These are phyloP conservation scores for Acanthamoeba triangularis DNA, from an alignment of 208 protist species.

Conservation along the genomic window DNA sequence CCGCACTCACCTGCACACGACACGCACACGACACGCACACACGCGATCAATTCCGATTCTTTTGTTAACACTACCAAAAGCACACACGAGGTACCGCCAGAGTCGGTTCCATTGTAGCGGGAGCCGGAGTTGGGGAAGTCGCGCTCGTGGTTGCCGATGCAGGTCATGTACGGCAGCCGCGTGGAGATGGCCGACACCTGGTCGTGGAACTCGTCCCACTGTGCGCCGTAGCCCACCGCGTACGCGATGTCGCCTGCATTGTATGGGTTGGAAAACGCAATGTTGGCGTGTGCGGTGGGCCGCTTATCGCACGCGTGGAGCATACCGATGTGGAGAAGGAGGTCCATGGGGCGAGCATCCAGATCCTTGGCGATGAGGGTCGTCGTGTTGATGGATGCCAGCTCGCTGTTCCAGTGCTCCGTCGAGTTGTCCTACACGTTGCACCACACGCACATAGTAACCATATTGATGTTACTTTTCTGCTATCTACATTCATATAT, in stretches of 20 bases:
- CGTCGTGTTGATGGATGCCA: background rate
- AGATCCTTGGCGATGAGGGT: background rate
- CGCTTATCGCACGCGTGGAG: background rate
- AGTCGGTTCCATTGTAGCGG: conserved; percentile 29
- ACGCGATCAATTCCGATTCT: too few species aligned
- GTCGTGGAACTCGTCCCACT: conserved; percentile 21
- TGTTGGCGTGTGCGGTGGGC: too few species aligned
- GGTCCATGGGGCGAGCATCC: background rate
- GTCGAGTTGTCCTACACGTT: background rate
- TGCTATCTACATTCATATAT: too few species aligned
- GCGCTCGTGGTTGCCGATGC: conserved; percentile 87
- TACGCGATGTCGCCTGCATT: conserved; percentile 62
- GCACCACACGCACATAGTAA: too few species aligned
- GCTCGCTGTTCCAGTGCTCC: conserved; percentile 5
- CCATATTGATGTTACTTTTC: too few species aligned
- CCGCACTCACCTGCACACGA: conserved; percentile 71
- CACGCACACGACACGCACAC: too few species aligned
- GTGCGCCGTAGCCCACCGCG: conserved; percentile 80
- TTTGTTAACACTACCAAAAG: background rate
- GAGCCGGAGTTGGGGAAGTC: conserved; percentile 74
- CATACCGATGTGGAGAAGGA: conserved; percentile 85
- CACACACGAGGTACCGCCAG: background rate
- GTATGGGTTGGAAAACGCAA: background rate
- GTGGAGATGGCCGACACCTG: conserved; percentile 13
- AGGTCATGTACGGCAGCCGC: conserved; percentile 26